Conservation (phyloP, 129 eudicot species). For the Dittrichia graveolens region DNA sequence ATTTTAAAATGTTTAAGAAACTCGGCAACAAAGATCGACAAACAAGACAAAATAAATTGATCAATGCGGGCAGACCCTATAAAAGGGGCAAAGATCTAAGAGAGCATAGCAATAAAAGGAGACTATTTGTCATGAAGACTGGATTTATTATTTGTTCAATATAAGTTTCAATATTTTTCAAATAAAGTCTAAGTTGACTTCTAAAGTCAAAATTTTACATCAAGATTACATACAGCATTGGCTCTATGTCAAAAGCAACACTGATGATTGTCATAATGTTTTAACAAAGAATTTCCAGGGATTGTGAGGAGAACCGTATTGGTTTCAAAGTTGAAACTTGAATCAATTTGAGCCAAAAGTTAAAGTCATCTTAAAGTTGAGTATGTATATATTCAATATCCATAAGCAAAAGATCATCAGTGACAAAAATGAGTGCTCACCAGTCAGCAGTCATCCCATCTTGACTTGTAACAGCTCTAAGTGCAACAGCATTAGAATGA, state of each 20-base stretch:
- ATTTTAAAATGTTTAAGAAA: not conserved
- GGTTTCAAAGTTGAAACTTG: not conserved
- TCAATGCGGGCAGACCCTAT: too few relatives aligned
- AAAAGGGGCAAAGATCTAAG: not conserved
- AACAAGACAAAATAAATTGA: not conserved
- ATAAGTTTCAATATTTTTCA: not conserved
- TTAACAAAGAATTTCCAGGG: not conserved
- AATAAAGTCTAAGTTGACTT: not conserved
- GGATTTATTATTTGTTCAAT: not conserved
- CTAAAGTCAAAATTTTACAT: not conserved
- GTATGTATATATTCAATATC: not conserved
- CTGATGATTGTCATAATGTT: not conserved
- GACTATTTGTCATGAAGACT: too few relatives aligned
- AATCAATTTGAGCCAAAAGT: not conserved
- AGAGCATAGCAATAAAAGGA: too few relatives aligned
- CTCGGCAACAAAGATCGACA: too few relatives aligned
- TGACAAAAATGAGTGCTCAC: slow-evolving; percentile 34
- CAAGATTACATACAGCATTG: not conserved
- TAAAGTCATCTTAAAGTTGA: not conserved
- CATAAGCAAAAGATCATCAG: not conserved
- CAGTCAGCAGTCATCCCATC: slow-evolving; percentile 99
- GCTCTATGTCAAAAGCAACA: not conserved
- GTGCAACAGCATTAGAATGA: slow-evolving; percentile 75
- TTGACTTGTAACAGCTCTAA: slow-evolving; percentile 95
- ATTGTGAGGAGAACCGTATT: not conserved